Conservation (phyloP, 2,329 filamentous ascomycete genomes). For the Neocucurbitaria cava region DNA sequence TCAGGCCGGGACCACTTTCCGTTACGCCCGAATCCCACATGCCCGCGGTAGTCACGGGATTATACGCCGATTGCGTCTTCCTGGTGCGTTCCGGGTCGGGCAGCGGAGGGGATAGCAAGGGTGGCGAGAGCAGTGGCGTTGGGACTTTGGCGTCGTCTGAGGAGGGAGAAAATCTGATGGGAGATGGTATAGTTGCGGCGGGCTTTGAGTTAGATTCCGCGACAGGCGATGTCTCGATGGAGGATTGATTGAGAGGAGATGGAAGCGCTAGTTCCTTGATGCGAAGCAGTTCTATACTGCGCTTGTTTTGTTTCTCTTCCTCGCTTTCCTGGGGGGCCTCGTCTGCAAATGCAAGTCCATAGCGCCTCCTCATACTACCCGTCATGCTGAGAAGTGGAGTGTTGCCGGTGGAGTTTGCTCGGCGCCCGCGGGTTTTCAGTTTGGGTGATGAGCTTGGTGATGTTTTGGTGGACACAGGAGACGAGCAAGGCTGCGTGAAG, state of each 20-base stretch:
- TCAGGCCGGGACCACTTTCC: slow-evolving; percentile 35
- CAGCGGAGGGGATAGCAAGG: slow-evolving; percentile 20
- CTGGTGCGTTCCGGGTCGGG: slow-evolving; percentile 23
- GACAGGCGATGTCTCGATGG: slow-evolving; percentile 3
- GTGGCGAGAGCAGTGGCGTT: slow-evolving; percentile 16
- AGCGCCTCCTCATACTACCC: slow-evolving; percentile 38
- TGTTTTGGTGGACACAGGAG: slow-evolving; percentile 28
- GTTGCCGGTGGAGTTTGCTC: slow-evolving; percentile 45
- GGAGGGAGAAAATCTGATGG: slow-evolving; percentile 20
- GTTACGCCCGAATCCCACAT: slow-evolving; percentile 46
- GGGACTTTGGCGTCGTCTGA: slow-evolving; percentile 10
- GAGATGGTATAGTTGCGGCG: slow-evolving; percentile 16
- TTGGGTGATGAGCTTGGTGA: slow-evolving; percentile 27
- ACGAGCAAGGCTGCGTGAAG: slow-evolving; percentile 20
- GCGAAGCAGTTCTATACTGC: slow-evolving; percentile 39
- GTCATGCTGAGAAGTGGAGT: slow-evolving; percentile 33
- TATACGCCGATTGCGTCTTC: slow-evolving; percentile 41
- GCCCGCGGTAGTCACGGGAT: slow-evolving; percentile 43
- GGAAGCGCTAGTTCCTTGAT: slow-evolving; percentile 40
- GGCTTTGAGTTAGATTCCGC: slow-evolving; percentile 2
- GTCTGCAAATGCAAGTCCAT: slow-evolving; percentile 36
- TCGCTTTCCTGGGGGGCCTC: slow-evolving; percentile 38
- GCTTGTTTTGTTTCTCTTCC: slow-evolving; percentile 42
- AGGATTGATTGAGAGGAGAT: slow-evolving; percentile 16
- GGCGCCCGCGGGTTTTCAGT: slow-evolving; percentile 36